Evolutionary conservation across 192 early-diverging fungal genomes (phyloP).

Genomic region (Dimargaris xerosporica): DNA sequence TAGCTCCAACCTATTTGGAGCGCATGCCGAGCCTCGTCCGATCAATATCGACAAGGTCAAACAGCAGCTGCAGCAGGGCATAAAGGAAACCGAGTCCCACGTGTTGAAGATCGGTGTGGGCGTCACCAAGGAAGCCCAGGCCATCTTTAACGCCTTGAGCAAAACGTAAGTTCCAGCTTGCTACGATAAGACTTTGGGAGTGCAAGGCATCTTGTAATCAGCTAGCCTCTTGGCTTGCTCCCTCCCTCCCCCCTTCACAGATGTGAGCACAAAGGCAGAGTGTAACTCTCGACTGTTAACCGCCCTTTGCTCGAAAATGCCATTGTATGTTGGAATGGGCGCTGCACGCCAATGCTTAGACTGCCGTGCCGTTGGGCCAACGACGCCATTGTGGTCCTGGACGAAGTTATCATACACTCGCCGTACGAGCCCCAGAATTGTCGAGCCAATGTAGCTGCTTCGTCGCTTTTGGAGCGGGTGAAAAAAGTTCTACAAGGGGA

Average conservation of each 20-base stretch:
- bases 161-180: constrained; percentile 62
- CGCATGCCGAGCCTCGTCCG: background rate
- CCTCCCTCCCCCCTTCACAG: too few species aligned
- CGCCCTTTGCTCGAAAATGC: too few species aligned
- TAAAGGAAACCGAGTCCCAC: background rate
- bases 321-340: too few species aligned
- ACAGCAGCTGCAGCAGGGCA: background rate
- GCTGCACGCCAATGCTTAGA: too few species aligned
- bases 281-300: too few species aligned
- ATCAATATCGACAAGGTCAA: background rate
- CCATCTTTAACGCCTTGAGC: constrained; percentile 63
- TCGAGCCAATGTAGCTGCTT: constrained; percentile 35
- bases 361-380: constrained; percentile 66
- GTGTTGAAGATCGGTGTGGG: constrained; percentile 50
- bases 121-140: constrained; percentile 55
- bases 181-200: too few species aligned
- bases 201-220: too few species aligned
- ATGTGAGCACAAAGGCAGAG: too few species aligned
- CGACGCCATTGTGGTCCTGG: constrained; percentile 60
- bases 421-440: constrained; percentile 59
- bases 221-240: too few species aligned
- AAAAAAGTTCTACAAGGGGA: constrained; percentile 38
- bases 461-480: constrained; percentile 46
- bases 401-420: constrained; percentile 59
- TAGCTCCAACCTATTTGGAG: background rate